Evolutionary conservation across 2,329 filamentous ascomycete genomes (phyloP), one percentile per base, ranked within the genome.

Genomic region (Diaporthe sp.): DNA sequence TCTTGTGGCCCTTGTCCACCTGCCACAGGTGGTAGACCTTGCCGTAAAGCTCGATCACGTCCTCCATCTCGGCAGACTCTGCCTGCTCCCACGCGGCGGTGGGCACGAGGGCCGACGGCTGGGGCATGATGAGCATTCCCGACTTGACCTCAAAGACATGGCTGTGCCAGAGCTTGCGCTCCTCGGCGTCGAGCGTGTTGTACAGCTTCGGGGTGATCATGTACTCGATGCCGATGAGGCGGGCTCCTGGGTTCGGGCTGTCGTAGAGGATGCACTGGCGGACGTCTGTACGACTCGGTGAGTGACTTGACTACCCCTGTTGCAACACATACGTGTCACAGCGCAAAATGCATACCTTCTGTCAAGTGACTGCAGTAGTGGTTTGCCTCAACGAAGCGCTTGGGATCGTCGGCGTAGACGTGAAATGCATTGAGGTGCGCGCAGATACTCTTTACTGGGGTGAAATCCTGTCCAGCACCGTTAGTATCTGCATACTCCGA

Each of bases 11-110:
- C 8, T 90, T 87, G 84, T 97, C 95, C 22, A 93, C 91, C 88
- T 97, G 94, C 95, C 95, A 98, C 57, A 97, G 87, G 82, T 98
- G 95, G 82, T 93, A 97, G 1, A 93, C 91, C 82, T 98, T 98
- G 13, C 95, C 95, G 80, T 97, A 97, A 3, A 97, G 82, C 0
- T 89, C 87, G 4, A 95, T 85, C 0, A 97, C 88, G 75, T 95
- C 88, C 77, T 93, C 90, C 94, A 98, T 97, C 83, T 96, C 95
- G 62, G 89, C 88, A 44, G 90, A 94, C 85, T 98, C 95, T 2
- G 94, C 93, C 6, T 88, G 82, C 77, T 97, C 93, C 95, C 95
- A 98, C 0, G 87, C 89, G 0, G 88, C 83, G 34, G 88, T 86
- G 0, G 93, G 92, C 0, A 94, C 83, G 0, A 83, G 80, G 0